These are phyloP conservation scores for Colletotrichum sidae DNA, from an alignment of 2,329 filamentous ascomycete genomes.

Conservation along the genomic window DNA sequence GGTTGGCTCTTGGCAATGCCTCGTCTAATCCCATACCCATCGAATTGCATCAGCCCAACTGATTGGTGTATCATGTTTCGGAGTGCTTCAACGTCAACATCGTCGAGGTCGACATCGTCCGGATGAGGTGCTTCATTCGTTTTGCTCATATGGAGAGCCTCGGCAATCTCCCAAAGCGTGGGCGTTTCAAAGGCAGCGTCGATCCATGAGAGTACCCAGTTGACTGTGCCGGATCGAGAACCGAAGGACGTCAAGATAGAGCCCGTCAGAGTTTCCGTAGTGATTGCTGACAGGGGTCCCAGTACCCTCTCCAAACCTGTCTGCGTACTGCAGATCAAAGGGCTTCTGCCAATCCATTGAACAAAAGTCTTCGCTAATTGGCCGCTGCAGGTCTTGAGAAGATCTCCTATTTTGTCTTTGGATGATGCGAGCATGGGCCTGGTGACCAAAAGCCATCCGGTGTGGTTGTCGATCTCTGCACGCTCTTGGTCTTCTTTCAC, in stretches of 20 bases:
- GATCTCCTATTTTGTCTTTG: too few species aligned
- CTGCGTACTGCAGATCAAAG: slow-evolving; percentile 1
- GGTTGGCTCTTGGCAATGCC: background rate
- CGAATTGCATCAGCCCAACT: background rate
- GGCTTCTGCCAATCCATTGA: background rate
- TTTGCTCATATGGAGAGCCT: background rate
- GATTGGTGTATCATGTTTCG: background rate
- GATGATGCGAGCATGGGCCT: too few species aligned
- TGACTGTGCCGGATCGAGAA: background rate
- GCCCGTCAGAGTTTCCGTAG: background rate
- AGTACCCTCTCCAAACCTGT: background rate
- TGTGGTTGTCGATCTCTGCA: too few species aligned
- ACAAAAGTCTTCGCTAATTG: too few species aligned
- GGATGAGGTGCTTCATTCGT: background rate
- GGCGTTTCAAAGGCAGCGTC: slow-evolving; percentile 2
- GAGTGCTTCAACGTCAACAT: slow-evolving; percentile 3
- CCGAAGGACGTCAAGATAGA: slow-evolving; percentile 1
- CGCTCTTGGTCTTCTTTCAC: too few species aligned
- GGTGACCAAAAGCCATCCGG: too few species aligned
- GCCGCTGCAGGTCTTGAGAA: too few species aligned
- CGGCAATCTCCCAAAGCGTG: slow-evolving; percentile 1
- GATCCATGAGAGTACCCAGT: background rate
- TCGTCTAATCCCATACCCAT: background rate
- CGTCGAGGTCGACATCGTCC: background rate
- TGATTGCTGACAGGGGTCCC: background rate